Evolutionary conservation across 768 basidiomycete species (phyloP), one percentile per base, ranked within the genome.

Genomic region (Mycena sanguinolenta): DNA sequence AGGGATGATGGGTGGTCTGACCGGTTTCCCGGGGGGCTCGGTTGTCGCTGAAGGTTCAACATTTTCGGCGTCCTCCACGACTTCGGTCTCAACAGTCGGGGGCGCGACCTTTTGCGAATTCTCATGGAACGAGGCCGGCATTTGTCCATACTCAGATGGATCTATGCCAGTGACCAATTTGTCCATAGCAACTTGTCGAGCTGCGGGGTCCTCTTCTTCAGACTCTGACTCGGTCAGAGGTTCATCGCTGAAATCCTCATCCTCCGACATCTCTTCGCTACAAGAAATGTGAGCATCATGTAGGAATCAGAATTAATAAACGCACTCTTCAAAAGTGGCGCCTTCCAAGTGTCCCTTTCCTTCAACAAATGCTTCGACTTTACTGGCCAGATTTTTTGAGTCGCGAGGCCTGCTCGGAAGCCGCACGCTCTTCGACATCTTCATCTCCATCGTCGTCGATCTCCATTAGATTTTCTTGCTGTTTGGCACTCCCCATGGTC

Each of bases 311-410:
- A 63, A 39, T 63, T 63, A 57, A 53, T 50, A 17, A 21, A 84
- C 93, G 76, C 81, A 99, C 97, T 98, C 97, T 63, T 91, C 90
- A 76, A 99, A 97, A 71, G 85, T 82, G 0, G 96, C 98, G 4
- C 98, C 98, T 71, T 95, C 92, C 12, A 98, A 69, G 68, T 94
- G 92, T 2, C 98, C 98, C 77, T 97, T 82, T 3, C 94, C 96
- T 74, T 95, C 91, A 2, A 99, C 91, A 77, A 99, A 99, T n/a
- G 84, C 83, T 74, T 94, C 92, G 1, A 99, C 95, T 77, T 95
- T 94, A 69, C 87, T 82, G 14, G 98, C 97, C 61, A 99, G 85
- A 69, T 88, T 86, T n/a, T 74, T 89, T 90, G 34, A 99, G 81
- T 69, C 88, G 89, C 25, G 85, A 78, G 13, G 95, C 92, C 77